These are phyloP conservation scores for Hemileia vastatrix DNA, from an alignment of 1,284 basidiomycete genomes.

Conservation along the genomic window DNA sequence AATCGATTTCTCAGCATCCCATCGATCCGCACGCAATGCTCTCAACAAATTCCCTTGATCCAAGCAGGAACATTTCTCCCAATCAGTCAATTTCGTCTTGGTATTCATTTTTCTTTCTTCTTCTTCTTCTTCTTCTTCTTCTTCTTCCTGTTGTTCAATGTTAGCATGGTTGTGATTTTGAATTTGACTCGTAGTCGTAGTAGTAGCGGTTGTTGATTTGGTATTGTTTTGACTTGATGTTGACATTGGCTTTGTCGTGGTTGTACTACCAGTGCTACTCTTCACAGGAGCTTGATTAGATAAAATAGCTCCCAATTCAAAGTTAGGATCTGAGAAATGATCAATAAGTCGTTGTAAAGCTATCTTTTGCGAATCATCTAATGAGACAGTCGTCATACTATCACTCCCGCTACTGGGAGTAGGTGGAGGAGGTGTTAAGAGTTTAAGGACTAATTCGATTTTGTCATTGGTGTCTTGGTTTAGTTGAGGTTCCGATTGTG, in stretches of 20 bases:
- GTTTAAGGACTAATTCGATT: not conserved
- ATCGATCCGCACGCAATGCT: slow-evolving; percentile 45
- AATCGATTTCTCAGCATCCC: slow-evolving; percentile 42
- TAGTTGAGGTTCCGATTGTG: no score
- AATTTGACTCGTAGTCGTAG: no score
- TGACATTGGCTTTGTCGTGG: no score
- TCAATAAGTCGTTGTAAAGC: not conserved
- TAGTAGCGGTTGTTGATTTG: no score
- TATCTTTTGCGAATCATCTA: not conserved
- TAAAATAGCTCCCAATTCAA: not conserved
- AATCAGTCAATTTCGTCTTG: slow-evolving; percentile 36
- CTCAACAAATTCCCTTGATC: slow-evolving; percentile 40
- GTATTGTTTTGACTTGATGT: not conserved
- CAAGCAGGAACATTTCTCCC: slow-evolving; percentile 43
- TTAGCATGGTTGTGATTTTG: no score
- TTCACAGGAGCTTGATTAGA: no score
- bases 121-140: no score
- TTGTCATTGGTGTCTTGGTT: no score
- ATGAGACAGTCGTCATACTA: not conserved
- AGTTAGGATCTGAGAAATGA: not conserved
- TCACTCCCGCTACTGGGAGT: no score
- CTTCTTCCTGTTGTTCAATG: no score
- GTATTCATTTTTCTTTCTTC: no score
- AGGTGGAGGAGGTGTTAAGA: not conserved
- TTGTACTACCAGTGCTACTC: no score